Percentiles rank a stretch among this genome's conserved stretches.
phyloP scores from a whole-genome alignment of 2,329 filamentous ascomycete species.

The Diplodia mutila region DNA sequence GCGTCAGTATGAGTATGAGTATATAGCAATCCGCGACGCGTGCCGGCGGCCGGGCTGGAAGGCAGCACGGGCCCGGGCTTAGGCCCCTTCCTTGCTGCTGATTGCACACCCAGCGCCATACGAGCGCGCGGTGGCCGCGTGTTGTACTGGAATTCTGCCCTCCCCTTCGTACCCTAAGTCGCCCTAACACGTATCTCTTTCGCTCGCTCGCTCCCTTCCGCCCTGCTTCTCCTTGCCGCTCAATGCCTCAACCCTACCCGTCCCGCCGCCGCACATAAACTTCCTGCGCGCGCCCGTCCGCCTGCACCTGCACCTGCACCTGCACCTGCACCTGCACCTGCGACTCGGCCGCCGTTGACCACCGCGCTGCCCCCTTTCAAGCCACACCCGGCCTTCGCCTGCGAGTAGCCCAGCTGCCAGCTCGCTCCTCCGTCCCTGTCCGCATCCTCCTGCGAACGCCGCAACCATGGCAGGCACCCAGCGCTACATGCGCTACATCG shows the following conservation, averaged over 20 bases:
- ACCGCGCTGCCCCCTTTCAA: conserved; percentile 5
- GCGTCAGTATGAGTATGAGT: no score
- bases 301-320: background rate
- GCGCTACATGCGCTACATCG: conserved; percentile 72
- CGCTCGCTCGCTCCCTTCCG: background rate
- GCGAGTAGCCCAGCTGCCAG: background rate
- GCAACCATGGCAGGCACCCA: conserved; percentile 68
- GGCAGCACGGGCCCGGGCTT: conserved; percentile 1
- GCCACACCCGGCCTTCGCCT: background rate
- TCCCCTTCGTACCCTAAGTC: conserved; percentile 12
- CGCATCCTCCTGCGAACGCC: background rate
- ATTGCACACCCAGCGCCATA: conserved; percentile 9
- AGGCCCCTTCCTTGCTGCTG: conserved; percentile 21
- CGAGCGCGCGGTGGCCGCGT: conserved; percentile 10
- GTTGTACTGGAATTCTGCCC: conserved; percentile 9
- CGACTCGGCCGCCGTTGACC: background rate
- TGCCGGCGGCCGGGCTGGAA: conserved; percentile 2
- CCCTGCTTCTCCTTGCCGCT: background rate
- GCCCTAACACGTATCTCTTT: conserved; percentile 17
- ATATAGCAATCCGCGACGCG: background rate
- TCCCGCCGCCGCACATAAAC: conserved; percentile 5
- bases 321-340: background rate
- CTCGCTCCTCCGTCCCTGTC: background rate
- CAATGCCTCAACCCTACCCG: conserved; percentile 15
- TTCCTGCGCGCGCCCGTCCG: background rate